phyloP scores from a whole-genome alignment of 352 stramenopile genomes.

The Pythium insidiosum region DNA sequence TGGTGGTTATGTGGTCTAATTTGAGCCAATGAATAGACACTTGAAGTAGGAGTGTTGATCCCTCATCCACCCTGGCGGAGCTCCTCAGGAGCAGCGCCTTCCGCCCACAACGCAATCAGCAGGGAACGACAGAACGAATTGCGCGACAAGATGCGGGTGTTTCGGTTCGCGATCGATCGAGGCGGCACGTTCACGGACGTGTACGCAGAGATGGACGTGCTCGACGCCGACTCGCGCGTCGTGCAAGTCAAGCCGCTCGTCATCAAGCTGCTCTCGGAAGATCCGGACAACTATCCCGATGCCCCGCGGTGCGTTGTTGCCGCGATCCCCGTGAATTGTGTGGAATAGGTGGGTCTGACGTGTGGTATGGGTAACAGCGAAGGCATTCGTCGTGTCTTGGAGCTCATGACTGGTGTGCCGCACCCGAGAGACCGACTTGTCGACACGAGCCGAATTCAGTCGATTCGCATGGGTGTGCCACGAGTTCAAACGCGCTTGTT shows the following conservation, averaged over 20 bases:
- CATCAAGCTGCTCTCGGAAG: constrained; percentile 96
- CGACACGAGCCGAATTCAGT: constrained; percentile 89
- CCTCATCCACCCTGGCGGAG: too few relatives aligned
- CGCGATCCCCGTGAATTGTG: too few relatives aligned
- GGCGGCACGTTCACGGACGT: constrained; percentile 98
- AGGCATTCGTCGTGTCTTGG: constrained; percentile 92
- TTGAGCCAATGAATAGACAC: too few relatives aligned
- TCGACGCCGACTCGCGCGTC: constrained; percentile 39
- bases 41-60: too few relatives aligned
- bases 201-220: constrained; percentile 90
- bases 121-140: neutral
- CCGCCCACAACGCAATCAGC: neutral
- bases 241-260: constrained; percentile 66
- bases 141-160: too few relatives aligned
- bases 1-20: too few relatives aligned
- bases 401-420: constrained; percentile 86
- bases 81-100: neutral
- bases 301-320: constrained; percentile 77
- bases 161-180: constrained; percentile 96
- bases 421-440: constrained; percentile 83
- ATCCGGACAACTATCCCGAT: constrained; percentile 97
- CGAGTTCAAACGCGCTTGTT: neutral
- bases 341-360: neutral
- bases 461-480: constrained; percentile 92
- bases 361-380: constrained; percentile 31